phyloP scores from a whole-genome alignment of 106 monocot species.

The Platanthera zijinensis region DNA sequence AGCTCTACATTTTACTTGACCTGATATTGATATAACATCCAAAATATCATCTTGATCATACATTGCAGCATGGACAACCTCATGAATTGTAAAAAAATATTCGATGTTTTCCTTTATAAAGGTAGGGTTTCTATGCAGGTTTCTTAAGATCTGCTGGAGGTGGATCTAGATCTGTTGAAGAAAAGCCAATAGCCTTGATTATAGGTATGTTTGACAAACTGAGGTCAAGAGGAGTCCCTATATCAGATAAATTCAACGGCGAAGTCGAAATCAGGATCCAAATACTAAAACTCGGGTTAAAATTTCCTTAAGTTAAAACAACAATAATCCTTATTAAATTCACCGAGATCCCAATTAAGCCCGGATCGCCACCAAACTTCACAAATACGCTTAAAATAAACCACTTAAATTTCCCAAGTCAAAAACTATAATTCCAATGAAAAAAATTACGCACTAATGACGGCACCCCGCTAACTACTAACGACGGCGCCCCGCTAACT shows the following conservation, averaged over 20 bases:
- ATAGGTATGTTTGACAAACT: constrained; percentile 58
- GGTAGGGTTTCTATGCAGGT: constrained; percentile 95
- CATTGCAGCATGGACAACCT: constrained; percentile 67
- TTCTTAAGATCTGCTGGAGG: constrained; percentile 63
- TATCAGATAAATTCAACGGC: constrained; percentile 1
- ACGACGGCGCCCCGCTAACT: no score
- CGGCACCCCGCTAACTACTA: no score
- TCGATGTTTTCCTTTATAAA: constrained; percentile 84
- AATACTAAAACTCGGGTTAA: constrained; percentile 1
- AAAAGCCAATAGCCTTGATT: constrained; percentile 69
- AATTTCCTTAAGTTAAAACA: no score
- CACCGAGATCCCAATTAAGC: no score
- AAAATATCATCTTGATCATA: constrained; percentile 92
- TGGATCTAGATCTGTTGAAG: constrained; percentile 60
- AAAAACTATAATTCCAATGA: no score
- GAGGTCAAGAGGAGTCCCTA: constrained; percentile 89
- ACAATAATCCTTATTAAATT: no score
- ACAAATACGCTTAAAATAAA: no score
- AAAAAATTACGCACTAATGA: no score
- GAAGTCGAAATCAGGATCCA: no score
- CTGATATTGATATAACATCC: constrained; percentile 72
- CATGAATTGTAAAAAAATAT: constrained; percentile 73
- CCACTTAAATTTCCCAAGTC: no score
- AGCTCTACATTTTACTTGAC: constrained; percentile 91
- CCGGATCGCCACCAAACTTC: no score